Evolutionary conservation across 176 grass and related monocot genomes (phyloP), one percentile per base, ranked within the genome.

Genomic region (Oropetium thomaeum): DNA sequence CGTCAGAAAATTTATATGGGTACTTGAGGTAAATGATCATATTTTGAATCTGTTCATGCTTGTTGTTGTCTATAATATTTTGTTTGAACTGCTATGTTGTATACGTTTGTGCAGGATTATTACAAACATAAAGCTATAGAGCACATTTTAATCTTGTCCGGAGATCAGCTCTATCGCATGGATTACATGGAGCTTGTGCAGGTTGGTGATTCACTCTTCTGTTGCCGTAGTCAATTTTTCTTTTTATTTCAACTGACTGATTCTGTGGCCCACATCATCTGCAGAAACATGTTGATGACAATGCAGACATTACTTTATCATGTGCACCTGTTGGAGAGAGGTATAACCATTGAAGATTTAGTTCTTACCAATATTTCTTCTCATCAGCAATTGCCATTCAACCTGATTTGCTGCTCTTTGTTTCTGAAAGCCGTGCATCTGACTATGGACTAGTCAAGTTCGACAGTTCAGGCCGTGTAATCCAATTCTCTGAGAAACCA

Each of bases 171-270:
- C 15, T 89, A 96, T 39, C 81, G 65, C 2, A 96, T 96, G 92
- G 82, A 96, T 55, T 96, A 87, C 73, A 92, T 92, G 86, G 82
- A 92, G 14, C 77, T 96, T 73, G 75, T 92, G 11, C 83, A 92
- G 88, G 92, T 76, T 55, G 49, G 31, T 20, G 19, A 39, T 25
- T 19, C 48, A 43, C 9, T 26, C 2, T 78, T 74, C 65, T 39
- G 48, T 16, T 40, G 15, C 5, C 45, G 12, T 69, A 0, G 2
- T 58, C 7, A 5, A n/a, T n/a, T n/a, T n/a, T n/a, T 51, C 68
- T 29, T 61, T 23, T 13, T 83, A 62, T 61, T 83, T 76, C 49
- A 20, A 83, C 15, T 70, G 25, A 49, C 32, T 9, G 25, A 67
- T 32, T 28, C 12, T 40, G 20, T 75, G 35, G n/a, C 71, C 67